Evolutionary conservation across 2,329 filamentous ascomycete species (phyloP).

Genomic region (Fusarium pininemorale): DNA sequence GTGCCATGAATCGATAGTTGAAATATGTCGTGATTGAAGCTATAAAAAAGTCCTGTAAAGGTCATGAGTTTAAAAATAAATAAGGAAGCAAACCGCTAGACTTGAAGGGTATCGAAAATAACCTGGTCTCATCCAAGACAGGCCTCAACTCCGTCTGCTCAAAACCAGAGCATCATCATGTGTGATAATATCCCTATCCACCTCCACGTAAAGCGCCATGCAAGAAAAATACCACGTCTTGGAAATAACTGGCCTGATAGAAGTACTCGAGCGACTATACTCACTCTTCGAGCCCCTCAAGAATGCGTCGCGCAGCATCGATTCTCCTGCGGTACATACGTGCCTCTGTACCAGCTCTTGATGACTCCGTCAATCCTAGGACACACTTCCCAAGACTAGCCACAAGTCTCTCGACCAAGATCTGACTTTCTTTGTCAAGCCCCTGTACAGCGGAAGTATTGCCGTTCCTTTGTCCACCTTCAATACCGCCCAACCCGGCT

Average conservation of each 20-base stretch:
- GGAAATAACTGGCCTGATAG: background rate
- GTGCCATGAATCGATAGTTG: background rate
- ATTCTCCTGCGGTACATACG: slow-evolving; percentile 75
- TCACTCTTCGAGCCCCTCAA: slow-evolving; percentile 72
- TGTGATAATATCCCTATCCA: slow-evolving; percentile 9
- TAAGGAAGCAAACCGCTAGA: slow-evolving; percentile 29
- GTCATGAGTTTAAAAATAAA: background rate
- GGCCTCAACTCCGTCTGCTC: slow-evolving; percentile 36
- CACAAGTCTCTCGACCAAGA: slow-evolving; percentile 67
- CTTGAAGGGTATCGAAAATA: slow-evolving; percentile 43
- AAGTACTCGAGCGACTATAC: background rate
- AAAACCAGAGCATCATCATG: slow-evolving; percentile 33
- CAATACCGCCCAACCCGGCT: slow-evolving; percentile 52
- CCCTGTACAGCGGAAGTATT: slow-evolving; percentile 55
- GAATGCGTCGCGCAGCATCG: slow-evolving; percentile 75
- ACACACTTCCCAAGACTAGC: slow-evolving; percentile 69
- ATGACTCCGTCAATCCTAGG: slow-evolving; percentile 64
- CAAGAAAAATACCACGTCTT: slow-evolving; percentile 20
- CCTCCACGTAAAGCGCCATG: slow-evolving; percentile 28
- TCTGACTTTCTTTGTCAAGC: slow-evolving; percentile 65
- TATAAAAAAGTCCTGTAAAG: background rate
- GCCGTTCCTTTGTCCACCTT: slow-evolving; percentile 39
- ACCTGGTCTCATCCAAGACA: slow-evolving; percentile 39
- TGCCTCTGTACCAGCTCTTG: slow-evolving; percentile 64
- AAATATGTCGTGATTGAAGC: background rate